Base-by-base conservation (phyloP, 345 rosid species). In the Dimocarpus longan region DNA sequence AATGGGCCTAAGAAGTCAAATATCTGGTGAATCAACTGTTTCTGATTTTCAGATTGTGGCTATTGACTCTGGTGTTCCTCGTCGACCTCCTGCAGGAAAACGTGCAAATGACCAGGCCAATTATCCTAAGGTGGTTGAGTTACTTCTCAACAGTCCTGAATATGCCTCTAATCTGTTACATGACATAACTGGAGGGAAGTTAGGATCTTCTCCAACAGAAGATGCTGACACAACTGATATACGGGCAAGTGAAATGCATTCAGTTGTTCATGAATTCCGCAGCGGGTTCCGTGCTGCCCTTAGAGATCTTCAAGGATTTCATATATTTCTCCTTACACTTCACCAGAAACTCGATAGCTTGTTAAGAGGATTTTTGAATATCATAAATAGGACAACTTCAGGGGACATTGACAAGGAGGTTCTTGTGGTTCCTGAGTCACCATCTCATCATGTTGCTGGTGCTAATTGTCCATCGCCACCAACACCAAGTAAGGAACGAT, bases 31-130 rank as follows among this genome's bases (percentile, higher is more conserved):
- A 46, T 84, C 90, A 6, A 68, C 77, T 5, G 66, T 81, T 74
- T 70, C 92, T 78, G 90, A 88, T 80, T 88, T 86, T 76, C 90
- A 87, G 70, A 86, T 93, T 57, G 93, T 96, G 60, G 95, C 97
- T 68, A 96, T 94, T 84, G 99, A 96, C 88, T 93, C 98, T 8
- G 93, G 92, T 70, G 97, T 96, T 85, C 99, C 99, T 28, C 94
- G 99, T 43, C 86, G 99, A 21, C 99, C 99, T 79, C 99, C 99
- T 60, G 95, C 95, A 64, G 99, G 92, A 77, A 96, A 94, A 89
- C 98, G 98, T 60, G 74, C 98, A 78, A 92, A 95, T 80, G 99
- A 96, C 85, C 98, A 93, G 56, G 89, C 85, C 70, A 90, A 85
- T 78, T 96, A 96, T 88, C 99, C 99, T 32, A 93, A 89, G 84